Evolutionary conservation across 805 yeast genomes (phyloP), one percentile per base, ranked within the genome.

Genomic region (Yamadazyma endophytica): DNA sequence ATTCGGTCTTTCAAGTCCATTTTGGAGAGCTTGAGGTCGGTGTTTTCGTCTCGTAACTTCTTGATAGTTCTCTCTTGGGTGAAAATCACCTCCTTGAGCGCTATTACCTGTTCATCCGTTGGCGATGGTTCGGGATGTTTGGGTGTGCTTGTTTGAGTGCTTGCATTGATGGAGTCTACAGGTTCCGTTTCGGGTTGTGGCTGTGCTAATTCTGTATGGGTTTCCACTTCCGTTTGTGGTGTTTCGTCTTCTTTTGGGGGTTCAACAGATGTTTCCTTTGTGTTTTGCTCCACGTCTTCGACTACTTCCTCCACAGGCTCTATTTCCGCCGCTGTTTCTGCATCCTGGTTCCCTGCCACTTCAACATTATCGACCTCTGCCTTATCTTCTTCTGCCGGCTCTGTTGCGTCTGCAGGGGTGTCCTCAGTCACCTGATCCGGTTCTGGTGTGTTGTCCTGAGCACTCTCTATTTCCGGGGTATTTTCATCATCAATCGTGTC

Each of bases 1-100:
- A 64, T 51, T 28, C 48, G 49, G 29, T 65, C 69, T 14, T 55
- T 44, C 31, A 62, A 46, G 32, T 63, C 69, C 68, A 64, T 56
- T 24, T 50, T 47, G 9, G 52, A 45, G 18, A 65, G 52, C 36
- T 65, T 64, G 34, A 65, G 53, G 33, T 63, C 67, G 13, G 70
- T 62, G 36, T 63, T 63, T 35, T 63, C 68, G 36, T 63, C 66
- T 23, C 70, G 49, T 21, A 64, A 46, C 29, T 52, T 56, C 28
- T 46, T 49, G 26, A 65, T 64, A 21, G 67, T 63, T 17, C 36
- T 44, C 31, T 55, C 52, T 23, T 62, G 69, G 22, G 43, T 49
- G 19, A 46, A 51, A 9, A 64, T 46, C 4, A 56, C 54, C 8
- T 42, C 44, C 20, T 45, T 44, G 13, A 61, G 49, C 14, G 28